These are phyloP conservation scores for Daldinia concentrica DNA, from an alignment of 495 filamentous ascomycete genomes.

Conservation along the genomic window DNA sequence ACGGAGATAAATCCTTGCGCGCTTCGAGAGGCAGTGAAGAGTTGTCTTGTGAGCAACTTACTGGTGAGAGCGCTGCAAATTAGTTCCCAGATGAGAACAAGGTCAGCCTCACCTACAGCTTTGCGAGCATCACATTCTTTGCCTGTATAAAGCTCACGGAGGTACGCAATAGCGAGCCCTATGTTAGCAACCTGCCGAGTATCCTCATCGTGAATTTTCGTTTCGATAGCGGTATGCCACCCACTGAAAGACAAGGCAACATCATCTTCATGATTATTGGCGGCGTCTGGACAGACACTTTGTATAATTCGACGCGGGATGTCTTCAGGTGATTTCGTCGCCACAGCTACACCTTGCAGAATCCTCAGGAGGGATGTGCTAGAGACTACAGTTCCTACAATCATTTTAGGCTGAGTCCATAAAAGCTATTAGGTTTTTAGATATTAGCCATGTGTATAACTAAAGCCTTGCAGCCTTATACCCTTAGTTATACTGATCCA, in stretches of 20 bases:
- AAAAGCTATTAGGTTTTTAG: background rate
- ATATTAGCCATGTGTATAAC: background rate
- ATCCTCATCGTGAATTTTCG: conserved; percentile 3
- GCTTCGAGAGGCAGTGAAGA: conserved; percentile 41
- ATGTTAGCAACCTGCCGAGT: conserved; percentile 6
- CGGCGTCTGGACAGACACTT: background rate
- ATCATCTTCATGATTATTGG: background rate
- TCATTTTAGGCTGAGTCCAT: background rate
- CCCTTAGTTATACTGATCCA: background rate
- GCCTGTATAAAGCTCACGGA: conserved; percentile 9
- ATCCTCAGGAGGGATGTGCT: background rate
- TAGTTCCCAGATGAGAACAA: conserved; percentile 2
- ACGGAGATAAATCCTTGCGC: conserved; percentile 41
- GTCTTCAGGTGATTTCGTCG: conserved; percentile 3
- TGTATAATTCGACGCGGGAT: background rate
- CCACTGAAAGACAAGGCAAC: background rate
- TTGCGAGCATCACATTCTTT: background rate
- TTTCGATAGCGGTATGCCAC: conserved; percentile 1
- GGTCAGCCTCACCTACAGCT: background rate
- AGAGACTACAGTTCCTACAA: background rate
- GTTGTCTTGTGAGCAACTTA: background rate
- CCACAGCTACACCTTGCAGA: conserved; percentile 1
- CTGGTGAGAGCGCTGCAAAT: background rate
- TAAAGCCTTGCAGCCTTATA: background rate
- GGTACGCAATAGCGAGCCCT: conserved; percentile 8